Percentiles rank a stretch among this genome's conserved stretches.
Evolutionary conservation across 2,329 filamentous ascomycete species (phyloP).

Genomic region (Beauveria scarabaeidicola): DNA sequence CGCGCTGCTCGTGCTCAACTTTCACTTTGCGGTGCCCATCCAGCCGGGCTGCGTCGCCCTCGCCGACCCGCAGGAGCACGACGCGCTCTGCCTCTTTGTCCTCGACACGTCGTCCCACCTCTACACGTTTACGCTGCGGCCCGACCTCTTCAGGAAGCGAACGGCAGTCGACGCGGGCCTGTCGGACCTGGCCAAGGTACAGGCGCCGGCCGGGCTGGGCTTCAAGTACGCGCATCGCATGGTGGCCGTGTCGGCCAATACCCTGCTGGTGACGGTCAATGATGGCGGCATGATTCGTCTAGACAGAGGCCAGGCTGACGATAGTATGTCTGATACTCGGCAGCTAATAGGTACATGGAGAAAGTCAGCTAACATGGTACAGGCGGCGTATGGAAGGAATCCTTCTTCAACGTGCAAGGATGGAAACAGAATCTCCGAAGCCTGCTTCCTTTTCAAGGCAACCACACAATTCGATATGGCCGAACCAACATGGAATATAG

Average conservation of each 20-base stretch:
- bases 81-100: constrained; percentile 70
- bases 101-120: constrained; percentile 72
- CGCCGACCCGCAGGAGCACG: constrained; percentile 68
- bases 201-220: constrained; percentile 61
- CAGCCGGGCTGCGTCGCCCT: constrained; percentile 72
- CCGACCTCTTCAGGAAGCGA: constrained; percentile 69
- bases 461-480: constrained; percentile 55
- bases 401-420: constrained; percentile 63
- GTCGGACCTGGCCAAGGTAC: constrained; percentile 69
- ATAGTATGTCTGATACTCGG: constrained; percentile 29
- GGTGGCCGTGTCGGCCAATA: constrained; percentile 61
- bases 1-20: constrained; percentile 65
- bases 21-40: constrained; percentile 68
- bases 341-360: not conserved
- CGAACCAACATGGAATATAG: constrained; percentile 58
- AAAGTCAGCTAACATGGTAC: constrained; percentile 14
- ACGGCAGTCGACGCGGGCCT: constrained; percentile 63
- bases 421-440: constrained; percentile 61
- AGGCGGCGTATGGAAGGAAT: constrained; percentile 53
- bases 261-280: constrained; percentile 71
- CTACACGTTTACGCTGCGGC: constrained; percentile 74
- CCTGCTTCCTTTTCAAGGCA: constrained; percentile 57
- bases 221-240: constrained; percentile 77
- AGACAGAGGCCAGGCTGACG: constrained; percentile 45
- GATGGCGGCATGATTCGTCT: constrained; percentile 70